phyloP scores from a whole-genome alignment of 805 yeast genomes.

The Hanseniaspora singularis region DNA sequence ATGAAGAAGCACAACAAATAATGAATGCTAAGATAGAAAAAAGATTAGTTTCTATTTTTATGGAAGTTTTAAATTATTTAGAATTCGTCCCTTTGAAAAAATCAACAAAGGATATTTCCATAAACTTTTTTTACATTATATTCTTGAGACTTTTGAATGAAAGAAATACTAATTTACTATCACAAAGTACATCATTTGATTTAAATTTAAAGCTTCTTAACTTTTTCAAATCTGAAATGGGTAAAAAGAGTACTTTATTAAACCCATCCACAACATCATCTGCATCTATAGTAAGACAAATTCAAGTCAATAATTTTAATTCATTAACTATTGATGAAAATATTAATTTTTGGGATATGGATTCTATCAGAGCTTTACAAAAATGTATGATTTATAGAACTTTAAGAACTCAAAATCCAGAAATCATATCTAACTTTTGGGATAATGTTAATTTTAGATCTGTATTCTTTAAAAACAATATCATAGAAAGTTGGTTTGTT shows the following conservation, averaged over 20 bases:
- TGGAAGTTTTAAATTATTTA: neutral
- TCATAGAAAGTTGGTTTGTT: conserved; percentile 9
- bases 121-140: conserved; percentile 12
- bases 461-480: conserved; percentile 7
- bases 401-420: conserved; percentile 7
- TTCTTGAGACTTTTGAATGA: conserved; percentile 12
- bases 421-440: conserved; percentile 12
- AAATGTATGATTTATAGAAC: conserved; percentile 12
- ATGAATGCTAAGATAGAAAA: conserved; percentile 2
- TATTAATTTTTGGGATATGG: neutral
- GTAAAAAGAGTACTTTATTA: neutral
- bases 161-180: neutral
- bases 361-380: conserved; percentile 11
- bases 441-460: conserved; percentile 12
- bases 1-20: neutral
- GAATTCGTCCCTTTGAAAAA: conserved; percentile 3
- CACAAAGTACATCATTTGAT: neutral
- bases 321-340: conserved; percentile 1
- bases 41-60: conserved; percentile 5
- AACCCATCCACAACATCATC: neutral
- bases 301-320: neutral
- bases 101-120: conserved; percentile 5
- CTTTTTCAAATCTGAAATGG: neutral
- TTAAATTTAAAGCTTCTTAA: neutral
- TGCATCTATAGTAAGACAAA: neutral